Base-by-base conservation (phyloP, 179 eudicot genomes). In the Spergularia azorica region DNA sequence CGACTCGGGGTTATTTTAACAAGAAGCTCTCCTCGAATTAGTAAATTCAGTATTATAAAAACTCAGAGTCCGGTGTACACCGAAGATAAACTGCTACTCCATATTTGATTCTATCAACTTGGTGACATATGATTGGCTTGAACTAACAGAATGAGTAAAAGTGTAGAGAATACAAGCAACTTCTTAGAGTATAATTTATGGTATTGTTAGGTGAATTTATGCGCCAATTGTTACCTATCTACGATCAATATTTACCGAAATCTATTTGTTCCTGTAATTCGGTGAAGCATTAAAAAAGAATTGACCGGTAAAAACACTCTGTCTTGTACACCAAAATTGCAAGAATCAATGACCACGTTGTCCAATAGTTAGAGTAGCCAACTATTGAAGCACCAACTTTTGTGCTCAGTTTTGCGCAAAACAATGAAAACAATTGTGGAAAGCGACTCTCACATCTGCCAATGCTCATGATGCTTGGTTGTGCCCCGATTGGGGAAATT, bases 321-420 rank as follows among this genome's bases (percentile, higher is more conserved):
- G n/a, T 56, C 7, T 43, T 11, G 5, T 55, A 11, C 15, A 39
- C 10, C 41, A 73, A 46, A 36, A 15, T 50, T 69, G 75, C 61
- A 18, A 39, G 70, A 60, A 79, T 74, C 78, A 67, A 79, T 9
- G 74, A 14, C 77, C 78, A 79, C 82, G 50, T 79, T 79, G 74
- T 55, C 78, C 82, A 79, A 79, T 79, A 0, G 68, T 18, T 14
- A 63, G 4, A 46, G 74, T 9, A 66, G 70, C 69, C 74, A 59
- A 68, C 46, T 60, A 46, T 73, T 50, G 52, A 36, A 15, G 74
- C 74, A 67, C 71, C 14, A 51, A 32, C 43, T 73, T 74, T 51
- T 48, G 43, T 76, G 68, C 32, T 1, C 14, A 41, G 9, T 41
- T 66, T 79, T 9, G 73, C 67, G 73, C 46, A 66, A 79, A 79